Percentiles rank a stretch among this genome's conserved stretches.
Conservation (phyloP, 768 basidiomycete genomes). For the Boletus barrowsii region DNA sequence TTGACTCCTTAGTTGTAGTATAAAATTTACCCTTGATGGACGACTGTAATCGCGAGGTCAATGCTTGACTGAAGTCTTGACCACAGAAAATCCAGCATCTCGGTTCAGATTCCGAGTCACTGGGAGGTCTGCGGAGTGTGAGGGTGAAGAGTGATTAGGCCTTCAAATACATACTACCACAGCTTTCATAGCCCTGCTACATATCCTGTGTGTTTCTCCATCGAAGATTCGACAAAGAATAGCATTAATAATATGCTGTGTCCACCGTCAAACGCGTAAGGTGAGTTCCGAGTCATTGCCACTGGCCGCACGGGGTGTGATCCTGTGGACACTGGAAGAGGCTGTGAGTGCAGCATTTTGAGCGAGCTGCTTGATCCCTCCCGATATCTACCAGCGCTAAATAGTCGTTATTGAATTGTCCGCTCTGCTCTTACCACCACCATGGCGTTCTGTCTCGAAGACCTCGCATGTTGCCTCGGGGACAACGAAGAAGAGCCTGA, state of each 20-base stretch:
- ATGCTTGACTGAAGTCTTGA: not conserved
- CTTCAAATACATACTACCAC: not conserved
- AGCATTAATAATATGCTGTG: too few species aligned
- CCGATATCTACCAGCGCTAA: not conserved
- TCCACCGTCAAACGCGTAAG: too few species aligned
- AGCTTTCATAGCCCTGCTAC: too few species aligned
- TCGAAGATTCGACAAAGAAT: not conserved
- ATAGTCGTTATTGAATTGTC: not conserved
- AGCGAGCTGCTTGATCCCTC: too few species aligned
- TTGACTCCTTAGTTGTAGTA: too few species aligned
- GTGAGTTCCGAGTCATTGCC: too few species aligned
- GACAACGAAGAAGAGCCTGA: not conserved
- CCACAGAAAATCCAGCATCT: not conserved
- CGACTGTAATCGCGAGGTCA: not conserved
- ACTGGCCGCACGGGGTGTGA: too few species aligned
- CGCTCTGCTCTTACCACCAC: not conserved
- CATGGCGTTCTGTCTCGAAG: not conserved
- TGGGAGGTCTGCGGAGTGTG: not conserved
- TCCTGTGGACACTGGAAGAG: not conserved
- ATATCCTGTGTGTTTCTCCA: not conserved
- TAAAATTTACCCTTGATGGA: conserved; percentile 1
- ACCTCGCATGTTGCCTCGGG: not conserved
- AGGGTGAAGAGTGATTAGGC: not conserved
- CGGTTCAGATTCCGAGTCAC: not conserved
- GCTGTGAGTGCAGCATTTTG: not conserved